A percentile compares a stretch with the other conserved stretches of the same genome.
These are phyloP conservation scores for Phlebopus sp. DNA, from an alignment of 1,284 basidiomycete species.

Conservation along the genomic window DNA sequence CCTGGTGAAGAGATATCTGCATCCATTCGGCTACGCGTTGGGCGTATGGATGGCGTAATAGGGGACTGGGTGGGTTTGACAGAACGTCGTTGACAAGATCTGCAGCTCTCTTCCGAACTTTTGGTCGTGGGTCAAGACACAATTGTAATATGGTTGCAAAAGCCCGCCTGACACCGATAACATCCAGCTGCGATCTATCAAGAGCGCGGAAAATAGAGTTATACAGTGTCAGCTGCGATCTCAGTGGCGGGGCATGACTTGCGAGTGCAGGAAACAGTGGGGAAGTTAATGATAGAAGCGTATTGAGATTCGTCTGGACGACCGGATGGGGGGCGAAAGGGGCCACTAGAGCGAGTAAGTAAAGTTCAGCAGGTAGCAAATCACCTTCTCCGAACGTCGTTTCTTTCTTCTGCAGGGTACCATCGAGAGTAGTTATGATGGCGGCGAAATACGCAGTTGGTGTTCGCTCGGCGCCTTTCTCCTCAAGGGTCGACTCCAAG, in stretches of 20 bases:
- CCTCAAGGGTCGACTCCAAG: conserved; percentile 84
- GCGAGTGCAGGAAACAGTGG: conserved; percentile 71
- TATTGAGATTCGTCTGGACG: conserved; percentile 64
- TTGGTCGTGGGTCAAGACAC: conserved; percentile 86
- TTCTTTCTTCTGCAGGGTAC: conserved; percentile 64
- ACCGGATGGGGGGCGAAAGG: conserved; percentile 79
- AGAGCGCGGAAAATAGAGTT: conserved; percentile 64
- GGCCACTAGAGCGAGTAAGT: conserved; percentile 78
- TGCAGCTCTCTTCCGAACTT: conserved; percentile 89
- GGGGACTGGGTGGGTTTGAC: conserved; percentile 70
- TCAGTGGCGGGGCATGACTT: conserved; percentile 64
- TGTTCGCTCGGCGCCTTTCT: conserved; percentile 68
- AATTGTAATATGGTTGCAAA: conserved; percentile 82
- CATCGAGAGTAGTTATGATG: conserved; percentile 77
- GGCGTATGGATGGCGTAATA: conserved; percentile 81
- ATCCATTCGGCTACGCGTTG: conserved; percentile 81
- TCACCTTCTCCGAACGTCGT: conserved; percentile 72
- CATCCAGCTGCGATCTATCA: conserved; percentile 68
- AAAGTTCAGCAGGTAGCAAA: conserved; percentile 83
- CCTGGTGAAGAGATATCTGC: conserved; percentile 63
- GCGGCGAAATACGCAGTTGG: conserved; percentile 90
- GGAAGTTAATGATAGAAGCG: conserved; percentile 68
- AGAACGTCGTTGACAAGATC: conserved; percentile 82
- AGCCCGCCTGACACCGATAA: conserved; percentile 67
- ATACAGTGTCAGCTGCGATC: conserved; percentile 76